Conservation (phyloP, 73 alveolate genomes). For the Paramecium primaurelia region DNA sequence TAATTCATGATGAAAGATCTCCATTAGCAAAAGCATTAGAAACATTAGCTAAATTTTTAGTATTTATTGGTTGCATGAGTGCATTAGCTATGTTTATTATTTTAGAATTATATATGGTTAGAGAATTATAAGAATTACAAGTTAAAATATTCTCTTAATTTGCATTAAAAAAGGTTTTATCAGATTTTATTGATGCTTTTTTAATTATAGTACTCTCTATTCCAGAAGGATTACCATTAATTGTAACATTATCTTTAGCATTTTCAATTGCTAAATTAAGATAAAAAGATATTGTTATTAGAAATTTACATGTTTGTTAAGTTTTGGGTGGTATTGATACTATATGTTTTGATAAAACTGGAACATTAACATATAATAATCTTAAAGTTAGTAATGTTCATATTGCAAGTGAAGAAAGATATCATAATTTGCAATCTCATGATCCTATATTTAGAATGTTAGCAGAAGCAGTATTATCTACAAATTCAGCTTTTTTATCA, state of each 20-base stretch:
- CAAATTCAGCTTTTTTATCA: neutral
- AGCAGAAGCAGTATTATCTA: slow-evolving; percentile 15
- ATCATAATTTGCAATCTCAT: neutral
- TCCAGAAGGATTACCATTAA: slow-evolving; percentile 84
- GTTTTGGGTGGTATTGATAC: slow-evolving; percentile 84
- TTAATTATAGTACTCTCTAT: slow-evolving; percentile 74
- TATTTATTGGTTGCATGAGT: slow-evolving; percentile 78
- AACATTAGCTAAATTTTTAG: slow-evolving; percentile 79
- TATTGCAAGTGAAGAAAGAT: neutral
- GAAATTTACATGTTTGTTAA: slow-evolving; percentile 77
- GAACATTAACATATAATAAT: slow-evolving; percentile 79
- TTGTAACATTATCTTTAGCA: slow-evolving; percentile 74
- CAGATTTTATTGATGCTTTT: slow-evolving; percentile 67
- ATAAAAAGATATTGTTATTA: slow-evolving; percentile 65
- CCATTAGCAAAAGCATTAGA: slow-evolving; percentile 85
- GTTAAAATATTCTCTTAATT: neutral
- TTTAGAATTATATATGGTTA: slow-evolving; percentile 53
- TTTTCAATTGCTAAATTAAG: slow-evolving; percentile 71
- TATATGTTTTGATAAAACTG: slow-evolving; percentile 79
- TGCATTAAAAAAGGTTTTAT: neutral
- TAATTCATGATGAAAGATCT: slow-evolving; percentile 60
- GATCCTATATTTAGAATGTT: slow-evolving; percentile 35
- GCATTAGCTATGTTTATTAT: slow-evolving; percentile 80
- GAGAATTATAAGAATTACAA: neutral
- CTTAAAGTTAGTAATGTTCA: neutral